Base-by-base conservation (phyloP, 73 alveolate genomes). In the Tetrahymena malaccensis region DNA sequence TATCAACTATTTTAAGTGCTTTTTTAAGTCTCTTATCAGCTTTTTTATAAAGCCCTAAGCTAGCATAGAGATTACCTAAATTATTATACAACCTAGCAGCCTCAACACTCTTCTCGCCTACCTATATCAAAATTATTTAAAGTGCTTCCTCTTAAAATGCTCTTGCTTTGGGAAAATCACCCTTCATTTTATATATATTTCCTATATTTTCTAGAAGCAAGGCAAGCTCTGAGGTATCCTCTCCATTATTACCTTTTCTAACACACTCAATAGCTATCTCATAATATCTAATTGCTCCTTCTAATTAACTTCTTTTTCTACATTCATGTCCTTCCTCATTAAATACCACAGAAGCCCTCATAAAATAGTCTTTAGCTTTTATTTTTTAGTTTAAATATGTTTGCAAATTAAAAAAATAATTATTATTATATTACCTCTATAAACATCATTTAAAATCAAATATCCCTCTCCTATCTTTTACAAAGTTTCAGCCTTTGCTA, bases 231-330 rank as follows among this genome's bases (percentile, higher is more conserved):
- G 85, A 95, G 50, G 94, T 50, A 33, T 95, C 97, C 55, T 95
- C 97, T 44, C 97, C 97, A 55, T 89, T 89, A 95, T 95, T 93
- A 35, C 95, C 97, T 89, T 89, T 95, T 55, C 97, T 43, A 17
- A 95, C 58, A 34, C 95, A 85, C 34, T 95, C 97, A 17, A 95
- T 55, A 22, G 97, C 95, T 50, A 55, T 89, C 83, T 95, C 97
- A 55, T 95, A 95, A 37, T 95, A 84, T 85, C 93, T 94, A 6
- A 95, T 84, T 89, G 97, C 97, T 50, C 94, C 97, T 27, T 93
- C 95, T 50, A 85, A n/a, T 40, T 95, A 70, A 44, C 55, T 55
- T 55, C 94, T n/a, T 56, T 95, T 94, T 93, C 97, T 95, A 13
- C 56, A 50, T 58, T 85, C 70, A 93, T 95, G 95, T 2, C 89